A percentile compares a stretch with the other conserved stretches of the same genome.
Conservation (phyloP, 1,284 basidiomycete genomes). For the Heterobasidion parviporum region DNA sequence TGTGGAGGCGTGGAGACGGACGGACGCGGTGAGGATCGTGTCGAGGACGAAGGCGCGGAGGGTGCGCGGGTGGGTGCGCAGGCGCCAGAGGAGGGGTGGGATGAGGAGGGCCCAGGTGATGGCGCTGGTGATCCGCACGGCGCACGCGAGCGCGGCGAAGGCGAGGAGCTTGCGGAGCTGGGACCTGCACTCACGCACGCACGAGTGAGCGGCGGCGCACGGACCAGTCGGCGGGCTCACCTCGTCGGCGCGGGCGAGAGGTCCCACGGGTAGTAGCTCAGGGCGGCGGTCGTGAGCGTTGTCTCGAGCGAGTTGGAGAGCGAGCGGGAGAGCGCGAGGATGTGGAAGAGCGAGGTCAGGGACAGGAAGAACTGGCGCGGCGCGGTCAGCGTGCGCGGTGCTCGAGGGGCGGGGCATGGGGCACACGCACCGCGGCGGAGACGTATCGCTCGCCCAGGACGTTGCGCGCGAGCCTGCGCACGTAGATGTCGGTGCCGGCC, state of each 20-base stretch:
- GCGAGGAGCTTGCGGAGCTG: conserved; percentile 29
- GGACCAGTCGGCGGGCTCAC: background rate
- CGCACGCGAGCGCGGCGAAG: conserved; percentile 71
- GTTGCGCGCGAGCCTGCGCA: conserved; percentile 54
- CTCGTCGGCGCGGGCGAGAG: conserved; percentile 7
- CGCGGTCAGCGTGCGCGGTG: background rate
- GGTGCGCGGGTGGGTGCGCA: conserved; percentile 25
- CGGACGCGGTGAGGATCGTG: conserved; percentile 35
- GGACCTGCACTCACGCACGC: conserved; percentile 10
- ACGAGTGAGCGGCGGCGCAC: background rate
- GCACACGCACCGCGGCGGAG: conserved; percentile 51
- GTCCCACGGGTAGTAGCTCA: conserved; percentile 76
- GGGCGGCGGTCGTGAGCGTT: conserved; percentile 72
- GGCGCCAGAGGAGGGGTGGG: conserved; percentile 39
- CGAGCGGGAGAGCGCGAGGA: conserved; percentile 78
- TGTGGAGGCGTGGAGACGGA: too few relatives aligned
- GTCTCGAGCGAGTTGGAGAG: conserved; percentile 94
- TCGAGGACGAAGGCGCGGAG: conserved; percentile 29
- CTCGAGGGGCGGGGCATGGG: background rate
- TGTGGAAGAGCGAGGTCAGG: conserved; percentile 81
- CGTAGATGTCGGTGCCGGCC: conserved; percentile 73
- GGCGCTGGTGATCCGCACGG: conserved; percentile 80
- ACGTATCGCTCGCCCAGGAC: conserved; percentile 56
- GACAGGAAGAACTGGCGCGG: conserved; percentile 67
- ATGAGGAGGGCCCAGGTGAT: conserved; percentile 80